Base-by-base conservation (phyloP, 768 basidiomycete genomes). In the Boletus tomentosulus region DNA sequence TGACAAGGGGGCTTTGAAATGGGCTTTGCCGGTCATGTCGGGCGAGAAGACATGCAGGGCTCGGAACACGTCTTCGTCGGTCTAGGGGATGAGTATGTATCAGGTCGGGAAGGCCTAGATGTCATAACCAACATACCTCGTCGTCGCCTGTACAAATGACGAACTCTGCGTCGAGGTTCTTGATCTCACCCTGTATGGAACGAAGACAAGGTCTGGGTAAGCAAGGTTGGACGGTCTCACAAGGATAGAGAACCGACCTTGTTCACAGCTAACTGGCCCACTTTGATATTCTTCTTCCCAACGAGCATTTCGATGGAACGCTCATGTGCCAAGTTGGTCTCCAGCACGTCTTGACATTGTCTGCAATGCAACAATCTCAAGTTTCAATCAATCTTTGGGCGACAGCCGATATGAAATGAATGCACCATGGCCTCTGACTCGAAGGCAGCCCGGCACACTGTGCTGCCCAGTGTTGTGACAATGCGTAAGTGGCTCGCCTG, bases 141-240 rank as follows among this genome's bases (percentile, higher is more conserved):
- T 99, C 96, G 65, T 99, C 96, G 44, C 96, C 96, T 1, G 95
- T 96, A 67, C 96, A 99, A 76, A 98, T 96, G 69, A 98, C 78
- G 65, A 98, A 94, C 68, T 97, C 92, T 44, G 92, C 86, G 56
- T 96, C 92, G 3, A 94, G 90, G 77, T 98, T 87, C 71, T 86
- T 76, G 78, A 98, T 98, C 76, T 98, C 96, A 49, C 96, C 96
- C 80, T 54, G 46, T 53, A 37, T 4, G 42, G 30, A 31, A 3
- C 7, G 1, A 12, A 28, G 15, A 15, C 7, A 31, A 11, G 31
- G 15, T 13, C n/a, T n/a, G n/a, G n/a, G 6, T 49, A 6, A 59
- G 31, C 9, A 39, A 30, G 13, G 3, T 24, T 9, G 51, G 35
- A 16, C n/a, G 42, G 42, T 49, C 39, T 41, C 12, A 27, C 12